Conservation (phyloP, 495 filamentous ascomycete species). For the Cetradonia linearis region DNA sequence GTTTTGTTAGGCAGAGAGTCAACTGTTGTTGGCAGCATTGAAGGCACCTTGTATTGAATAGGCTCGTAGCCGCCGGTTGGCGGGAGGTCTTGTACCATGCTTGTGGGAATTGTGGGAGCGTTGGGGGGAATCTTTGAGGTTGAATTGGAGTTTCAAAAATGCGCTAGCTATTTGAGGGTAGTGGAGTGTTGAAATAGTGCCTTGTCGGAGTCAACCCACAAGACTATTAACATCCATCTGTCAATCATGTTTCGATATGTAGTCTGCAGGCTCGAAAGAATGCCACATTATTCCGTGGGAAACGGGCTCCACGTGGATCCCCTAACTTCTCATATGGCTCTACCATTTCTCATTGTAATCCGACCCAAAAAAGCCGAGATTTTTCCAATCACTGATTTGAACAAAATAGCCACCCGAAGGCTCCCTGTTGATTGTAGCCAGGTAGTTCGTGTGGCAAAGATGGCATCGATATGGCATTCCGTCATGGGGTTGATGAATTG, state of each 20-base stretch:
- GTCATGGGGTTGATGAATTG: background rate
- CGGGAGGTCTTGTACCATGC: constrained; percentile 74
- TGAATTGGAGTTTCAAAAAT: background rate
- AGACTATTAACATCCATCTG: too few species aligned
- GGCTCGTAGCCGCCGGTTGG: constrained; percentile 86
- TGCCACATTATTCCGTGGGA: background rate
- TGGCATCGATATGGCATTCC: background rate
- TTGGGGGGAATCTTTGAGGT: background rate
- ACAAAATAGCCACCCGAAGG: background rate
- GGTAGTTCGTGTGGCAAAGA: background rate
- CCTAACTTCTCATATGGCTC: too few species aligned
- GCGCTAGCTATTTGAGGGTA: background rate
- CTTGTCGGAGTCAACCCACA: background rate
- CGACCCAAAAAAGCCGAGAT: constrained; percentile 1
- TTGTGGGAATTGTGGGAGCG: background rate
- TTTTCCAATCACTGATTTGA: background rate
- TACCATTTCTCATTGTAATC: background rate
- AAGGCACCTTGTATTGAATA: constrained; percentile 81
- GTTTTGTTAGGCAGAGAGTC: background rate
- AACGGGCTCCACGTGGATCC: too few species aligned
- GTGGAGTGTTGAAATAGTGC: background rate
- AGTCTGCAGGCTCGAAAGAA: background rate
- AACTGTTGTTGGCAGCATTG: background rate
- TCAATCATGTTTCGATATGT: too few species aligned
- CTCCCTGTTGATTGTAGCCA: background rate